Conservation (phyloP, 148 eudicot species). For the Chenopodium quinoa region DNA sequence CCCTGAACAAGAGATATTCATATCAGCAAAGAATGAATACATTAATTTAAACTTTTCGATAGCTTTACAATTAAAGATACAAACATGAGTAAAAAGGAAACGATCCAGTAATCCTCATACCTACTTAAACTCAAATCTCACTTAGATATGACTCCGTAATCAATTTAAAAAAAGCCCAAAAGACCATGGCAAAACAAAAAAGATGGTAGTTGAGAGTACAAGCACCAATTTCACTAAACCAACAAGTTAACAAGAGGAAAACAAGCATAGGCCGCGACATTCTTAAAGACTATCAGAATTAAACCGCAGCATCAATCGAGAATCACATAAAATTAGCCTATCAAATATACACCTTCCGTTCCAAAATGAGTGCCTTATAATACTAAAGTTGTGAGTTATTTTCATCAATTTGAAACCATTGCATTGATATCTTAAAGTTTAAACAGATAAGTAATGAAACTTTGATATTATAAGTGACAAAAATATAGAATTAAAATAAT, state of each 20-base stretch:
- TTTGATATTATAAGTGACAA: background rate
- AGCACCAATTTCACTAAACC: background rate
- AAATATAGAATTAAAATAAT: too few relatives aligned
- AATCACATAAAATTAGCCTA: background rate
- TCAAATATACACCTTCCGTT: background rate
- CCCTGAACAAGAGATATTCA: constrained; percentile 49
- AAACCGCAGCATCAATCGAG: background rate
- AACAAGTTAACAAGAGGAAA: background rate
- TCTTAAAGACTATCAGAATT: background rate
- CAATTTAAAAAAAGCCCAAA: background rate
- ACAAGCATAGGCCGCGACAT: background rate
- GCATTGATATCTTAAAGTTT: background rate
- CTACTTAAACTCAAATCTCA: background rate
- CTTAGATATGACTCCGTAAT: background rate
- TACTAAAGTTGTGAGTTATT: background rate
- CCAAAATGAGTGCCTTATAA: background rate
- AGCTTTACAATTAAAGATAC: background rate
- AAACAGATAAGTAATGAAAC: background rate
- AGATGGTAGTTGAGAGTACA: background rate
- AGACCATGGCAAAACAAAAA: background rate
- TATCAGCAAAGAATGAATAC: constrained; percentile 4
- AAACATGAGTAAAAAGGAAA: background rate
- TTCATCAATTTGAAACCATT: background rate
- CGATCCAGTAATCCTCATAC: background rate
- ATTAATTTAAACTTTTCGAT: background rate